phyloP scores from a whole-genome alignment of 345 rosid species.

The Ailanthus altissimus region DNA sequence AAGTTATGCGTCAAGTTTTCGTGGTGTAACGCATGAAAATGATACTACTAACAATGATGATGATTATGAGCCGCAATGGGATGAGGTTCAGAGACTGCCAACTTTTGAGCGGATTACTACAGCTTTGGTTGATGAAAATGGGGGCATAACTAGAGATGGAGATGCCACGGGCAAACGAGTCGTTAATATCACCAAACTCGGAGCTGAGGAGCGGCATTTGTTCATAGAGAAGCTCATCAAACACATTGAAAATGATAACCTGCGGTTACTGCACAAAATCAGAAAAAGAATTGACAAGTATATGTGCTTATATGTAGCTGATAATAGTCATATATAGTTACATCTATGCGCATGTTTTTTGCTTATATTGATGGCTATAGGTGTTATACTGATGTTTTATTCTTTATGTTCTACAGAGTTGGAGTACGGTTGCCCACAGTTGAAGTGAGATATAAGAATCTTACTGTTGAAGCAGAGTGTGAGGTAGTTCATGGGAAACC shows the following conservation, averaged over 20 bases:
- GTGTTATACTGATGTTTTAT: background rate
- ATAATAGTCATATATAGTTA: no score
- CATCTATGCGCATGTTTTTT: no score
- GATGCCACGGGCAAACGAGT: conserved; percentile 13
- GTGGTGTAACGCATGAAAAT: background rate
- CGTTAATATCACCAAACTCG: conserved; percentile 31
- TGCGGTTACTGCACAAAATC: conserved; percentile 24
- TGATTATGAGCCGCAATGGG: conserved; percentile 27
- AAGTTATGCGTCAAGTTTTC: conserved; percentile 29
- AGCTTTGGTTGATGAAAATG: conserved; percentile 11
- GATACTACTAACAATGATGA: conserved; percentile 1
- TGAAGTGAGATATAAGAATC: conserved; percentile 44
- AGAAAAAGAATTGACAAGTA: conserved; percentile 32
- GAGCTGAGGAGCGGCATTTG: conserved; percentile 22
- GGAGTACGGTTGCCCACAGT: conserved; percentile 40
- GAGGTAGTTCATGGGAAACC: conserved; percentile 44
- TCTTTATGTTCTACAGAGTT: conserved; percentile 40
- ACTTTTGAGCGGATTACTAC: conserved; percentile 21
- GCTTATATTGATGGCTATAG: no score
- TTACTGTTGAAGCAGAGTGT: conserved; percentile 42
- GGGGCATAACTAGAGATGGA: background rate
- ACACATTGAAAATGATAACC: conserved; percentile 33
- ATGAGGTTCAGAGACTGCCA: conserved; percentile 28
- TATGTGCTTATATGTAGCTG: no score
- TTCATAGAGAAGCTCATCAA: conserved; percentile 34